These are phyloP conservation scores for Metarhizium album DNA, from an alignment of 2,329 filamentous ascomycete species.

Conservation along the genomic window DNA sequence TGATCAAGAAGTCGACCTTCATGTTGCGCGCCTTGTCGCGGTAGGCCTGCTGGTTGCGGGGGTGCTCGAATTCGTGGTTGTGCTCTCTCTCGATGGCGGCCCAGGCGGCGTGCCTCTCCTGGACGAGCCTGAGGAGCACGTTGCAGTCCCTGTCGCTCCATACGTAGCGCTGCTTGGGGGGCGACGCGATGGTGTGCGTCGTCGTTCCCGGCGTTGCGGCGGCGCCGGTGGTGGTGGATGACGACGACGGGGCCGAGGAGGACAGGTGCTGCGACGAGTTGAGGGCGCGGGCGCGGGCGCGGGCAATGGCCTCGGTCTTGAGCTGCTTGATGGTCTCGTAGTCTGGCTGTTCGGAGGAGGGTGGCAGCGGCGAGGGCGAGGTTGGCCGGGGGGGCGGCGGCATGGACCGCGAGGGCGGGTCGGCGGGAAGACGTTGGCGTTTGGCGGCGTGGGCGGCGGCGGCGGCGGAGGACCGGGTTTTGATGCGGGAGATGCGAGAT, in stretches of 20 bases:
- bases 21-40: conserved; percentile 48
- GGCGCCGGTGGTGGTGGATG: conserved; percentile 2
- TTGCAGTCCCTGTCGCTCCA: conserved; percentile 34
- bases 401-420: conserved; percentile 13
- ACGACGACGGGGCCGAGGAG: background rate
- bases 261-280: background rate
- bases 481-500: conserved; percentile 10
- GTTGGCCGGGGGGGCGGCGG: conserved; percentile 9
- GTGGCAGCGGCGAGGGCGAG: conserved; percentile 15
- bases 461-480: conserved; percentile 2
- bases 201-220: no score
- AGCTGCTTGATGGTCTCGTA: background rate
- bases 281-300: background rate
- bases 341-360: background rate
- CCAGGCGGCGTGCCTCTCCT: conserved; percentile 18
- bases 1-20: conserved; percentile 40
- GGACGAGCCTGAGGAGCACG: conserved; percentile 32
- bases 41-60: conserved; percentile 43
- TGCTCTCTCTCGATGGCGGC: conserved; percentile 21
- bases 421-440: background rate
- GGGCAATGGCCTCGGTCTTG: background rate
- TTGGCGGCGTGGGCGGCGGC: conserved; percentile 1
- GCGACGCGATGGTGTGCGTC: background rate
- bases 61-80: conserved; percentile 26
- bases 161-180: conserved; percentile 16